A percentile compares a stretch with the other conserved stretches of the same genome.
phyloP scores from a whole-genome alignment of 768 basidiomycete species.

The Boletus pseudo-olivaceus region DNA sequence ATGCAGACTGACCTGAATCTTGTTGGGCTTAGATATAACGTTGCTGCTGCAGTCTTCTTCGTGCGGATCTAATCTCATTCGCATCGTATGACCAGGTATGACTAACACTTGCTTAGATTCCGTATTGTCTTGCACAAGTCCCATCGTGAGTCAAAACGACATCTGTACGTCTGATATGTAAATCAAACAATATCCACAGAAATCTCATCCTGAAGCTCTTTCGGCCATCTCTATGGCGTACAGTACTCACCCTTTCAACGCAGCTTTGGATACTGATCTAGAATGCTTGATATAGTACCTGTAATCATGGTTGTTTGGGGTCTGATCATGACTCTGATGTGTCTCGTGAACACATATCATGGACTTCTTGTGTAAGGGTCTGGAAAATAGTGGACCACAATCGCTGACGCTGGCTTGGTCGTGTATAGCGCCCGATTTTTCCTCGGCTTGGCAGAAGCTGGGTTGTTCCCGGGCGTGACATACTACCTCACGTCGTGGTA shows the following conservation, averaged over 20 bases:
- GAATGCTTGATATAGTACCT: conserved; percentile 30
- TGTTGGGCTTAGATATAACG: conserved; percentile 36
- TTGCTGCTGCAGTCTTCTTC: conserved; percentile 38
- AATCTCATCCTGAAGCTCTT: conserved; percentile 36
- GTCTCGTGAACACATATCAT: conserved; percentile 32
- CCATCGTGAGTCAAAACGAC: conserved; percentile 33
- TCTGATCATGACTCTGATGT: conserved; percentile 35
- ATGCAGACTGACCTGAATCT: conserved; percentile 39
- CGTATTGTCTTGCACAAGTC: conserved; percentile 37
- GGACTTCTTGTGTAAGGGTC: conserved; percentile 29
- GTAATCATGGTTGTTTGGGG: conserved; percentile 38
- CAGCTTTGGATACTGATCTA: conserved; percentile 3
- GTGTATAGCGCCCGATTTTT: conserved; percentile 35
- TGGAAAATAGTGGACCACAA: background rate
- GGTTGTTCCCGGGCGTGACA: conserved; percentile 38
- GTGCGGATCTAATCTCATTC: conserved; percentile 11
- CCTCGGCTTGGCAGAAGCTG: conserved; percentile 46
- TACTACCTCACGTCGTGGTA: conserved; percentile 57
- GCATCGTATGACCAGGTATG: background rate
- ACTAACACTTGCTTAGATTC: conserved; percentile 21
- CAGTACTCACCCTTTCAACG: background rate
- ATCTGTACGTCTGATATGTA: background rate
- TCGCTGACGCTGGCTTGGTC: conserved; percentile 1
- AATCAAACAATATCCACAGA: conserved; percentile 14
- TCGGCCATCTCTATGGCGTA: conserved; percentile 35